A percentile compares a stretch with the other conserved stretches of the same genome.
These are phyloP conservation scores for Peterozyma xylosa DNA, from an alignment of 805 yeast species.

Conservation along the genomic window DNA sequence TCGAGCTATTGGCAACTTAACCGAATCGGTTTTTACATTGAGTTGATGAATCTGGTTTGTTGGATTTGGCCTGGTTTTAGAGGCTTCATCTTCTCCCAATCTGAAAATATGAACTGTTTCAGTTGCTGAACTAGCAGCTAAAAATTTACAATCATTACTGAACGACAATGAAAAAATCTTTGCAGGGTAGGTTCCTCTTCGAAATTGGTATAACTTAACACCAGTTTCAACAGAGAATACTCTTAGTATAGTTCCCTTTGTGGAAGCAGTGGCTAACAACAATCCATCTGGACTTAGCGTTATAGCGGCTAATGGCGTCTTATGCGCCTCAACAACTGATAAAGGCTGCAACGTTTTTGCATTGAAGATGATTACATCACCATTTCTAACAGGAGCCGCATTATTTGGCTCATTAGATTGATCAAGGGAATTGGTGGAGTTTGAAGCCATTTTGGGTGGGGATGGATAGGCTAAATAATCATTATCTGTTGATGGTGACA, in stretches of 20 bases:
- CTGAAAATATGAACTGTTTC: conserved; percentile 92
- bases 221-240: conserved; percentile 76
- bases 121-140: conserved; percentile 83
- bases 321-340: conserved; percentile 86
- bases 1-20: conserved; percentile 1
- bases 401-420: conserved; percentile 2
- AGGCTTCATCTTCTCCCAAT: conserved; percentile 42
- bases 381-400: conserved; percentile 30
- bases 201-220: conserved; percentile 62
- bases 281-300: conserved; percentile 72
- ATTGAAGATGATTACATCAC: conserved; percentile 80
- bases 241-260: conserved; percentile 84
- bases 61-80: conserved; percentile 20
- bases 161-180: conserved; percentile 76
- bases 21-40: conserved; percentile 4
- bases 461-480: conserved; percentile 68
- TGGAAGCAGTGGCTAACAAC: conserved; percentile 84
- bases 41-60: conserved; percentile 14
- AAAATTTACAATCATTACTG: conserved; percentile 63
- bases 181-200: conserved; percentile 88
- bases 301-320: conserved; percentile 65
- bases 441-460: conserved; percentile 45
- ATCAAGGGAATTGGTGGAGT: background rate
- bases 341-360: conserved; percentile 70
- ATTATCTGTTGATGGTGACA: conserved; percentile 45